Evolutionary conservation across 192 early-diverging fungal species (phyloP).

Genomic region (Podila verticillata): DNA sequence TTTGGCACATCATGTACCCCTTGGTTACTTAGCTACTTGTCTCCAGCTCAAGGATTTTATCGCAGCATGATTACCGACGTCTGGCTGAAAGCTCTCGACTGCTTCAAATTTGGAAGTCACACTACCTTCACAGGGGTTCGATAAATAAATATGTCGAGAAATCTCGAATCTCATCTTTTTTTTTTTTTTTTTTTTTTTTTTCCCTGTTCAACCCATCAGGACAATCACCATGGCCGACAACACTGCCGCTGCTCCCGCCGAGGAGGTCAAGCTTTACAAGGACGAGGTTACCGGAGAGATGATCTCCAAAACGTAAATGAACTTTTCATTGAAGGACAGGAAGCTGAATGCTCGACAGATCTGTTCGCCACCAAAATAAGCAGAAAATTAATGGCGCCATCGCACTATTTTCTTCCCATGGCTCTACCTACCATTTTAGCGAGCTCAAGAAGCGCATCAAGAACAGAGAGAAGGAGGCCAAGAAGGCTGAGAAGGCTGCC

Average conservation of each 20-base stretch:
- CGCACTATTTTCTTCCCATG: not conserved
- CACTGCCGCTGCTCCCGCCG: conserved; percentile 15
- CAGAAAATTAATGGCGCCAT: no score
- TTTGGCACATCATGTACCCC: no score
- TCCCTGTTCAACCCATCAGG: conserved; percentile 9
- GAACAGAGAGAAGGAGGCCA: conserved; percentile 89
- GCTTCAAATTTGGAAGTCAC: no score
- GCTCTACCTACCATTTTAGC: conserved; percentile 50
- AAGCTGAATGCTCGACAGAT: not conserved
- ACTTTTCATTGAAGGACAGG: no score
- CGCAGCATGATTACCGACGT: no score
- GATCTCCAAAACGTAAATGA: conserved; percentile 86
- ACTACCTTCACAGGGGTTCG: no score
- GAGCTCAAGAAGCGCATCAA: conserved; percentile 94
- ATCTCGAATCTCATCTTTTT: no score
- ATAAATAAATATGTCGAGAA: no score
- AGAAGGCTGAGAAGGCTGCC: conserved; percentile 71
- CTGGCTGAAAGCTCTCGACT: no score
- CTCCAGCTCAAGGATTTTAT: no score
- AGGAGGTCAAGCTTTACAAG: conserved; percentile 63
- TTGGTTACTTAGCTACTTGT: no score
- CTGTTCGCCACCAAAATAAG: conserved; percentile 5
- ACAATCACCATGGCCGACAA: conserved; percentile 4
- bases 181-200: no score
- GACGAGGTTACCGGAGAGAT: conserved; percentile 93